Percentiles rank a stretch among this genome's conserved stretches.
These are phyloP conservation scores for Geosmithia flava DNA, from an alignment of 2,329 filamentous ascomycete genomes.

Conservation along the genomic window DNA sequence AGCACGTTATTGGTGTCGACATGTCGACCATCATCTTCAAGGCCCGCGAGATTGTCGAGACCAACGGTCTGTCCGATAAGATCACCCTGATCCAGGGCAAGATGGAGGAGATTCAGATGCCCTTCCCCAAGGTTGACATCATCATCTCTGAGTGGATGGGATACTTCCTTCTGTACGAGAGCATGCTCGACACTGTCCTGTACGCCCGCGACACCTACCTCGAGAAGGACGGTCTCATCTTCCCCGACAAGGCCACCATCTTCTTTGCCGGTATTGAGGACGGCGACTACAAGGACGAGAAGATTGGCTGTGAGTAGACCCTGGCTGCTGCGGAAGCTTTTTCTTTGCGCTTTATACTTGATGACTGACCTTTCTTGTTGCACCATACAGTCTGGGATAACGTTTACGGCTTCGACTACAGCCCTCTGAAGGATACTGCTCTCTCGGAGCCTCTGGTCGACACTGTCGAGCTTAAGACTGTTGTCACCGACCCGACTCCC, in stretches of 20 bases:
- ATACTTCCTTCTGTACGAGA: conserved; percentile 97
- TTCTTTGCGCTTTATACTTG: background rate
- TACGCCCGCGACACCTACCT: conserved; percentile 94
- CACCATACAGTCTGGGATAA: conserved; percentile 80
- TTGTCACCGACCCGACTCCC: conserved; percentile 79
- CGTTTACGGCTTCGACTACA: conserved; percentile 96
- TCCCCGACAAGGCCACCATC: conserved; percentile 97
- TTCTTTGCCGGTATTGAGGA: conserved; percentile 96
- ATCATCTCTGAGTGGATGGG: conserved; percentile 99
- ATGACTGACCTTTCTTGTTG: background rate
- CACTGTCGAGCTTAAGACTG: conserved; percentile 93
- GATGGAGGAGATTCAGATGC: conserved; percentile 96
- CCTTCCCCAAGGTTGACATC: conserved; percentile 93
- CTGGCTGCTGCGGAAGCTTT: background rate
- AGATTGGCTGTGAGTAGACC: conserved; percentile 78
- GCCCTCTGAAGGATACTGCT: conserved; percentile 83
- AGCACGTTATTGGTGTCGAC: conserved; percentile 97
- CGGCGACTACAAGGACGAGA: conserved; percentile 99
- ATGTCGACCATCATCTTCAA: conserved; percentile 99
- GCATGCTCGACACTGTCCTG: conserved; percentile 96
- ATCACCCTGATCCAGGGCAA: conserved; percentile 97
- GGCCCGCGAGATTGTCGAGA: conserved; percentile 84
- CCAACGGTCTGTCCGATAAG: conserved; percentile 87
- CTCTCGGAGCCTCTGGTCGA: conserved; percentile 94
- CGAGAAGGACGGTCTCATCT: conserved; percentile 77